Conservation (phyloP, 768 basidiomycete genomes). For the Pholiota microspora region DNA sequence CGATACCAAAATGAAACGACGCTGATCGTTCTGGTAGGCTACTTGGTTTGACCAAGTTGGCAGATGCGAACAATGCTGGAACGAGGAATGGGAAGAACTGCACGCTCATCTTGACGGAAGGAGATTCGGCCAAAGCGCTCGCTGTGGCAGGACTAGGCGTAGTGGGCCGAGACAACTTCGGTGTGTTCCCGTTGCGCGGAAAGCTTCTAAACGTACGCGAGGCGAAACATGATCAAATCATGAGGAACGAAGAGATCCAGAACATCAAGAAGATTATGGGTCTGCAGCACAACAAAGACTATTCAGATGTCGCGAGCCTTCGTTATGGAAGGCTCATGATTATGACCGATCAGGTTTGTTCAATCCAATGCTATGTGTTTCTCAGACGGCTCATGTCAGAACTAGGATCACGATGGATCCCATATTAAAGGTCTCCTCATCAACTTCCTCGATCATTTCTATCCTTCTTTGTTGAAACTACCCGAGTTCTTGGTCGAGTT, state of each 20-base stretch:
- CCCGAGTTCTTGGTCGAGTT: conserved; percentile 96
- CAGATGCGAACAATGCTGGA: conserved; percentile 97
- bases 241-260: conserved; percentile 97
- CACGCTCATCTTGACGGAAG: conserved; percentile 96
- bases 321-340: conserved; percentile 97
- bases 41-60: conserved; percentile 87
- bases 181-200: conserved; percentile 96
- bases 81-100: conserved; percentile 77
- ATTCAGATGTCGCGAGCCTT: conserved; percentile 61
- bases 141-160: conserved; percentile 94
- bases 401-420: conserved; percentile 98
- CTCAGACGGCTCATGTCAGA: background rate
- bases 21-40: conserved; percentile 47
- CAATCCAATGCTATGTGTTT: background rate
- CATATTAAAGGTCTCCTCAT: conserved; percentile 99
- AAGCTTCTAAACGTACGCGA: conserved; percentile 97
- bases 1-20: background rate
- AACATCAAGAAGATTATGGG: conserved; percentile 99
- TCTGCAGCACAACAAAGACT: conserved; percentile 90
- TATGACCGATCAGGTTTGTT: conserved; percentile 95
- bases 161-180: conserved; percentile 94
- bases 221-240: conserved; percentile 92
- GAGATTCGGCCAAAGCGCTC: conserved; percentile 97
- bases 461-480: conserved; percentile 87
- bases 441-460: conserved; percentile 97